Evolutionary conservation across 1,139 yeast species (phyloP).

Genomic region (Spathaspora sp.): DNA sequence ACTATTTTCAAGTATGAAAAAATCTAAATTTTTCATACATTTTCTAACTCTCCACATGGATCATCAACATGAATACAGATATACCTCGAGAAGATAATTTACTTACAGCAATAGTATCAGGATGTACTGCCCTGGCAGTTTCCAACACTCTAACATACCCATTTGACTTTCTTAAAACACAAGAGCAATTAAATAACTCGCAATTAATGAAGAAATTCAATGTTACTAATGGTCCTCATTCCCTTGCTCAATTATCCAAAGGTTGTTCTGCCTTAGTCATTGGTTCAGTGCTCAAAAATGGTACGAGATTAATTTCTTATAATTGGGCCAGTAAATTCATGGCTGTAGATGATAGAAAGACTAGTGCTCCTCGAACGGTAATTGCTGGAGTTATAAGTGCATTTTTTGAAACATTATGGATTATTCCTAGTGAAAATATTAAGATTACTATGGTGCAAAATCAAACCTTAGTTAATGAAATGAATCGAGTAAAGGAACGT

Average conservation of each 20-base stretch:
- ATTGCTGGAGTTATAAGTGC: constrained; percentile 90
- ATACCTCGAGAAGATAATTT: constrained; percentile 28
- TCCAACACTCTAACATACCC: constrained; percentile 80
- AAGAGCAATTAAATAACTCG: constrained; percentile 58
- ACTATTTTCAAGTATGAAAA: too few species aligned
- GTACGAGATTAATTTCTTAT: constrained; percentile 71
- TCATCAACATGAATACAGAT: neutral
- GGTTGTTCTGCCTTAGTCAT: constrained; percentile 81
- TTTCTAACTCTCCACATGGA: too few species aligned
- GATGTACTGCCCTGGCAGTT: constrained; percentile 70
- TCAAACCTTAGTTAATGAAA: constrained; percentile 38
- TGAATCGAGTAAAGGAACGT: constrained; percentile 20
- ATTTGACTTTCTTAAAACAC: constrained; percentile 77
- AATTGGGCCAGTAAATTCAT: constrained; percentile 76
- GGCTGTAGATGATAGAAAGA: constrained; percentile 50
- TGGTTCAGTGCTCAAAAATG: constrained; percentile 74
- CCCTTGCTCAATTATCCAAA: constrained; percentile 51
- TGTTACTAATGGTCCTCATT: constrained; percentile 38
- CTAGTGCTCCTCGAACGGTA: constrained; percentile 66
- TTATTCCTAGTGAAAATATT: constrained; percentile 89
- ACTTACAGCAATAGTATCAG: constrained; percentile 69
- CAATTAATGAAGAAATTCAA: constrained; percentile 38
- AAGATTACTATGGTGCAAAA: constrained; percentile 86
- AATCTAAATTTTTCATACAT: too few species aligned
- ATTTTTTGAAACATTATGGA: constrained; percentile 72